A percentile compares a stretch with the other conserved stretches of the same genome.
Evolutionary conservation across 2,329 filamentous ascomycete species (phyloP).

Genomic region (Penicillium paneum): DNA sequence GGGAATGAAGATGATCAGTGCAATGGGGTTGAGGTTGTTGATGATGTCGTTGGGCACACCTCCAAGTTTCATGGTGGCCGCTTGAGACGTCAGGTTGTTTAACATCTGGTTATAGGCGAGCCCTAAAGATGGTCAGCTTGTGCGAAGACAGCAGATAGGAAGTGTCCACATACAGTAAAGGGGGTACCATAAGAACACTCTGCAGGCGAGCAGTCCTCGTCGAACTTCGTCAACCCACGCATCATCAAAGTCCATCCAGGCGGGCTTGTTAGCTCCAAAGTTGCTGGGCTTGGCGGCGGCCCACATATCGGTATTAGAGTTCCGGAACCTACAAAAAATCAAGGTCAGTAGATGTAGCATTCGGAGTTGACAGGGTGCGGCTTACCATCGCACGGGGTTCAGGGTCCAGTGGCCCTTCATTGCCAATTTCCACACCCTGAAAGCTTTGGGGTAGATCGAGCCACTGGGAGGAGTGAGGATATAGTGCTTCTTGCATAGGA

Average conservation of each 20-base stretch:
- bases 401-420: slow-evolving; percentile 62
- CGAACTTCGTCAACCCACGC: slow-evolving; percentile 76
- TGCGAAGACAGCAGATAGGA: too few relatives aligned
- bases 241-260: slow-evolving; percentile 74
- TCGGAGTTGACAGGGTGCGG: not conserved
- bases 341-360: not conserved
- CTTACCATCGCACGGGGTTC: slow-evolving; percentile 58
- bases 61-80: slow-evolving; percentile 51
- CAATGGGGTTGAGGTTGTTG: slow-evolving; percentile 54
- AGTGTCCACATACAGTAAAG: slow-evolving; percentile 41
- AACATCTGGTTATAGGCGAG: slow-evolving; percentile 55
- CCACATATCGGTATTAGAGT: slow-evolving; percentile 22
- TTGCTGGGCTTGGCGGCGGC: slow-evolving; percentile 33
- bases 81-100: slow-evolving; percentile 56
- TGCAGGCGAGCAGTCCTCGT: slow-evolving; percentile 66
- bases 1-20: slow-evolving; percentile 55
- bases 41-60: slow-evolving; percentile 57
- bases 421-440: slow-evolving; percentile 58
- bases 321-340: slow-evolving; percentile 14
- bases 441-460: slow-evolving; percentile 66
- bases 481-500: slow-evolving; percentile 61
- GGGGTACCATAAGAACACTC: slow-evolving; percentile 63
- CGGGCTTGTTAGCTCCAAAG: slow-evolving; percentile 24
- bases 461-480: slow-evolving; percentile 64
- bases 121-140: slow-evolving; percentile 20